A percentile compares a stretch with the other conserved stretches of the same genome.
These are phyloP conservation scores for Rhizopus sp. DNA, from an alignment of 371 early-diverging fungal species.

Conservation along the genomic window DNA sequence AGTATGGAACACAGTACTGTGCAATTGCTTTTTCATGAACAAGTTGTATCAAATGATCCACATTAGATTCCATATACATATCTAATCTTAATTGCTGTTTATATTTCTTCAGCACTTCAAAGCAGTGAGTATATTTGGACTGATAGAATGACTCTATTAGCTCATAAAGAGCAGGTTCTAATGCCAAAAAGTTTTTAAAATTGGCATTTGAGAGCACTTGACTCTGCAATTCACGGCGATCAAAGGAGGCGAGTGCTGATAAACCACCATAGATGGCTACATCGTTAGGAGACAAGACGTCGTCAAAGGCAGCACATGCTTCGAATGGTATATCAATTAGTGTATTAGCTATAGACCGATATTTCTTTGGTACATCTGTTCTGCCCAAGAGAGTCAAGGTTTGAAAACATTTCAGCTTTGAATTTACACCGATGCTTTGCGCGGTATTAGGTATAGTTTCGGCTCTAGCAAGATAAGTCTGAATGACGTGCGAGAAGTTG, in stretches of 20 bases:
- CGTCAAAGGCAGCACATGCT: constrained; percentile 35
- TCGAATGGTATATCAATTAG: constrained; percentile 74
- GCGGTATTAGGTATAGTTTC: constrained; percentile 69
- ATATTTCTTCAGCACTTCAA: constrained; percentile 67
- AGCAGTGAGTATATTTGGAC: constrained; percentile 72
- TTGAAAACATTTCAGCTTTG: constrained; percentile 70
- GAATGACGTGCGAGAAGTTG: constrained; percentile 68
- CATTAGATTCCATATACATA: constrained; percentile 69
- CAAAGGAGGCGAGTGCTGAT: constrained; percentile 80
- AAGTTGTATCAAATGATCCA: constrained; percentile 62
- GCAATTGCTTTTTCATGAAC: constrained; percentile 80
- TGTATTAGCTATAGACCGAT: constrained; percentile 59
- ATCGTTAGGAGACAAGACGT: constrained; percentile 78
- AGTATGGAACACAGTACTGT: constrained; percentile 83
- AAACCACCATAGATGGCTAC: constrained; percentile 83
- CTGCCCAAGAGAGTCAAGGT: constrained; percentile 63
- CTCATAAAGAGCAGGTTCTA: constrained; percentile 79
- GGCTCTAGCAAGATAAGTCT: constrained; percentile 73
- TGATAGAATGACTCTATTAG: constrained; percentile 72
- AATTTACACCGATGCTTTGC: constrained; percentile 54
- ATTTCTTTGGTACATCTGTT: constrained; percentile 52
- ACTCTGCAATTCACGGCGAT: constrained; percentile 68
- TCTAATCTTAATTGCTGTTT: constrained; percentile 75
- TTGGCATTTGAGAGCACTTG: constrained; percentile 71
- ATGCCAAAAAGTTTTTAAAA: constrained; percentile 77